phyloP scores from a whole-genome alignment of 768 basidiomycete genomes.

The Lentinula raphanica region DNA sequence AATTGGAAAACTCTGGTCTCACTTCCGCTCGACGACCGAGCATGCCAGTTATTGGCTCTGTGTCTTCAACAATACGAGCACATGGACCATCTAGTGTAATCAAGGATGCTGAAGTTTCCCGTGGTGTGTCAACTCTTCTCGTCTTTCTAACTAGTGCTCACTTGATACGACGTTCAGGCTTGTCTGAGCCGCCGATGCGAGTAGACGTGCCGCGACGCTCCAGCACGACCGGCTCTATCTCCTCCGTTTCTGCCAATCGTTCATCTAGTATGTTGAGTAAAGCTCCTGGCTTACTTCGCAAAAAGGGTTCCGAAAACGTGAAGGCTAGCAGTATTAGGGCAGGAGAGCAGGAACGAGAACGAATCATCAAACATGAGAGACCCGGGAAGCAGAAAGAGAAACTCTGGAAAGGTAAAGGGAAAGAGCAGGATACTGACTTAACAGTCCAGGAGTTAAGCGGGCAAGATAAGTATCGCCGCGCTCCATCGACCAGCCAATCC shows the following conservation, averaged over 20 bases:
- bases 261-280: constrained; percentile 17
- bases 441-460: not conserved
- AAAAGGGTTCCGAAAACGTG: constrained; percentile 16
- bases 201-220: constrained; percentile 13
- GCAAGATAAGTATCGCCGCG: not conserved
- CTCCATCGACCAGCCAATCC: not conserved
- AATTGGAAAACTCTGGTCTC: not conserved
- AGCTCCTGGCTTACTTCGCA: constrained; percentile 11
- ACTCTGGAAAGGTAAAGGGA: constrained; percentile 15
- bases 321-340: constrained; percentile 4
- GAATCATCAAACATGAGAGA: not conserved
- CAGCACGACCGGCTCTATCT: constrained; percentile 15
- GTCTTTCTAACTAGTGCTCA: not conserved
- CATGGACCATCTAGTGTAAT: not conserved
- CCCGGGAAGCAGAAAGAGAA: constrained; percentile 16
- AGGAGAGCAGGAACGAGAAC: not conserved
- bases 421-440: constrained; percentile 9
- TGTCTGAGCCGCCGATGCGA: not conserved
- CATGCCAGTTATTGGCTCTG: constrained; percentile 15
- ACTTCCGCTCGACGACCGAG: constrained; percentile 15
- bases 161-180: constrained; percentile 9
- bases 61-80: not conserved
- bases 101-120: not conserved
- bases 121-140: not conserved
- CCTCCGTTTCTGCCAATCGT: constrained; percentile 13